A percentile compares a stretch with the other conserved stretches of the same genome.
Conservation (phyloP, 148 eudicot species). For the Polygonum maritimum region DNA sequence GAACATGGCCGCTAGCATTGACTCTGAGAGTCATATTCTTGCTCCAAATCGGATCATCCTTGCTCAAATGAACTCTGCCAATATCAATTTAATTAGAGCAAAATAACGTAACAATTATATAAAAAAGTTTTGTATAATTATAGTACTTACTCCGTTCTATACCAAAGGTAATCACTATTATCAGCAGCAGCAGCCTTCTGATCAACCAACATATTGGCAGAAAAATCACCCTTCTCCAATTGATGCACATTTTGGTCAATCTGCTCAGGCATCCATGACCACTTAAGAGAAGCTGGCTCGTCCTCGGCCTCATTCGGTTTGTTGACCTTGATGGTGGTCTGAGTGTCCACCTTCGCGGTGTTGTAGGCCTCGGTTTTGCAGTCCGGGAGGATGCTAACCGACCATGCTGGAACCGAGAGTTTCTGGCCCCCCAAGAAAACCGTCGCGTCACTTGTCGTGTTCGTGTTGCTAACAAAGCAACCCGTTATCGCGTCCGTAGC, state of each 20-base stretch:
- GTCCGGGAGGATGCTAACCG: slow-evolving; percentile 73
- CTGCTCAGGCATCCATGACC: slow-evolving; percentile 30
- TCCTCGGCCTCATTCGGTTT: slow-evolving; percentile 33
- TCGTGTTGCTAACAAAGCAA: slow-evolving; percentile 15
- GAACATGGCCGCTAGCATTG: slow-evolving; percentile 21
- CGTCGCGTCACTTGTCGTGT: slow-evolving; percentile 23
- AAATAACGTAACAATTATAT: not conserved
- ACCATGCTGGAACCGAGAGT: slow-evolving; percentile 66
- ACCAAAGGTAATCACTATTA: slow-evolving; percentile 57
- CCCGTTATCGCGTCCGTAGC: not conserved
- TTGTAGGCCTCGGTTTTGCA: slow-evolving; percentile 44
- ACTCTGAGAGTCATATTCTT: slow-evolving; percentile 12
- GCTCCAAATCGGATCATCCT: slow-evolving; percentile 18
- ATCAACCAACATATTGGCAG: slow-evolving; percentile 37
- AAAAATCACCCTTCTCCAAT: slow-evolving; percentile 17
- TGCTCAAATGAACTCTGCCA: slow-evolving; percentile 5
- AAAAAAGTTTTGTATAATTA: not conserved
- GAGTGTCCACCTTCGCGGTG: slow-evolving; percentile 56
- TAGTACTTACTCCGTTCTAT: slow-evolving; percentile 40
- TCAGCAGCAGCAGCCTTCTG: slow-evolving; percentile 53
- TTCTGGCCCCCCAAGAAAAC: slow-evolving; percentile 33
- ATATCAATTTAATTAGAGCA: not conserved
- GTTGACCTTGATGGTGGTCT: slow-evolving; percentile 22
- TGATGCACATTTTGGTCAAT: slow-evolving; percentile 17
- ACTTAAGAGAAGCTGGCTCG: slow-evolving; percentile 13